Base-by-base conservation (phyloP, 2,329 filamentous ascomycete species). In the Clonostachys rosea region DNA sequence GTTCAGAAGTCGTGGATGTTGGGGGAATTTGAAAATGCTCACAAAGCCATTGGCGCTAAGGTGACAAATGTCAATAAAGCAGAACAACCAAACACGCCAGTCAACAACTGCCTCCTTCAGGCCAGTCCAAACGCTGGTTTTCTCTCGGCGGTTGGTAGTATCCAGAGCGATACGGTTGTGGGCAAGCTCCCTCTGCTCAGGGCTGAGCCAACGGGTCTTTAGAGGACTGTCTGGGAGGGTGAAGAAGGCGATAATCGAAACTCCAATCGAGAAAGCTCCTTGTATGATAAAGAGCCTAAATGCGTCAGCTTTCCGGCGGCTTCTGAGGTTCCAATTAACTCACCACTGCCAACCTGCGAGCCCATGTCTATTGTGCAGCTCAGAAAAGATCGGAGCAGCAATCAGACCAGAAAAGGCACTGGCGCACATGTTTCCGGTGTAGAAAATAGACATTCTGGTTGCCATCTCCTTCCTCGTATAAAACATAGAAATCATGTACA, bases 241-340 rank as follows among this genome's bases (percentile, higher is more conserved):
- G 41, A 54, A 54, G 24, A 54, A 51, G 5, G 50, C 53, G 9
- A 50, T 41, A 16, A 55, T 17, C 5, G 55, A 52, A 17, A 55
- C 34, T 13, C 48, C 43, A 6, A 52, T 46, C 13, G 53, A 54
- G 11, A 55, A 69, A 4, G 70, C 66, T 12, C 82, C 83, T 59
- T 86, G 81, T 18, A 86, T 76, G 39, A 86, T 82, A 62, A 86
- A 65, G 1, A 65, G 52, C 63, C 63, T 64, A 41, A 57, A 59
- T 63, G 63, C 64, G 2, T 60, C 61, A 5, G 49, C 50, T 1
- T 65, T 53, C 1, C 56, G 54, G 6, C 1, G 24, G 9, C 61
- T 60, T 33, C 61, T 58, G 3, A 64, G 55, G 0, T 55, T 60
- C 11, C 14, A 17, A 56, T 39, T n/a, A n/a, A 39, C 36, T 39